Percentiles rank a stretch among this genome's conserved stretches.
Evolutionary conservation across 2,329 filamentous ascomycete species (phyloP).

Genomic region (Ramularia endophylla): DNA sequence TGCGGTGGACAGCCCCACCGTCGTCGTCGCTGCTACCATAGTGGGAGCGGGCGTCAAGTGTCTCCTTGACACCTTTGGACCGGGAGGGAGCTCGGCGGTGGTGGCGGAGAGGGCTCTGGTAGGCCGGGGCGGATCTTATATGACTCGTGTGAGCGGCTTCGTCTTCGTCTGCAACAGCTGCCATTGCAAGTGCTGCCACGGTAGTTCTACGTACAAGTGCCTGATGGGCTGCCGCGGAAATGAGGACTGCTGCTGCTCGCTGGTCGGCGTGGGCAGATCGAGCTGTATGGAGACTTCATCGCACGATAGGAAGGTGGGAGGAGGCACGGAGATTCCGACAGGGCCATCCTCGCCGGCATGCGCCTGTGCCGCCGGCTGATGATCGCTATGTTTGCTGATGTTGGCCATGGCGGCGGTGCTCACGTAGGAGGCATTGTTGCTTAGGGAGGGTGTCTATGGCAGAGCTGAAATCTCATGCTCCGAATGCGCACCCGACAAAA

Average conservation of each 20-base stretch:
- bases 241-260: constrained; percentile 27
- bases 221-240: constrained; percentile 31
- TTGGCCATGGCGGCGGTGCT: constrained; percentile 11
- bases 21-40: constrained; percentile 82
- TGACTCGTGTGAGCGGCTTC: constrained; percentile 20
- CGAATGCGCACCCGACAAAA: constrained; percentile 1
- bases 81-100: constrained; percentile 56
- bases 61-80: constrained; percentile 70
- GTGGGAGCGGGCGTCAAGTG: constrained; percentile 79
- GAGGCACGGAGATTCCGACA: constrained; percentile 33
- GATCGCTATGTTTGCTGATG: not conserved
- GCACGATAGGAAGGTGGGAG: no score
- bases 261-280: constrained; percentile 26
- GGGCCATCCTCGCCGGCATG: constrained; percentile 14
- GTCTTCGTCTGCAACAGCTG: not conserved
- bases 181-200: not conserved
- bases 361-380: constrained; percentile 1
- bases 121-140: constrained; percentile 51
- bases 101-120: constrained; percentile 59
- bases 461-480: constrained; percentile 1
- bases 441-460: not conserved
- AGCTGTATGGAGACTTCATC: constrained; percentile 46
- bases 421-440: constrained; percentile 5
- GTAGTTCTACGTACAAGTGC: constrained; percentile 46
- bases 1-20: constrained; percentile 71